A percentile compares a stretch with the other conserved stretches of the same genome.
phyloP scores from a whole-genome alignment of 257 asterid genomes.

The Plantago major region DNA sequence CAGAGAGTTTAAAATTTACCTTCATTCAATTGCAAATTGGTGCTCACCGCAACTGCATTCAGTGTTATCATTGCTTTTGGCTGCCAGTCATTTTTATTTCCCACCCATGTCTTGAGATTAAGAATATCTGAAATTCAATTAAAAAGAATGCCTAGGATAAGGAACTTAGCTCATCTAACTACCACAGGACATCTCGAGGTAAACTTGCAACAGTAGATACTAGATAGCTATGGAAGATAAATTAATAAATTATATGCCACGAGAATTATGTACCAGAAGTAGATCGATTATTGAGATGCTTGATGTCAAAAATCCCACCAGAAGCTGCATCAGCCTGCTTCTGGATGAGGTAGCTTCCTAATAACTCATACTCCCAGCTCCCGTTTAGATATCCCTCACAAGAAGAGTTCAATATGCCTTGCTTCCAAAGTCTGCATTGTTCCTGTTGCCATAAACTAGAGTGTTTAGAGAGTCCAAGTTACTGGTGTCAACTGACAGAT shows the following conservation, averaged over 20 bases:
- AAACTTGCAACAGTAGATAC: background rate
- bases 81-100: slow-evolving; percentile 71
- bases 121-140: slow-evolving; percentile 51
- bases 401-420: slow-evolving; percentile 85
- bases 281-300: slow-evolving; percentile 63
- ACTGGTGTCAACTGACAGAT: too few relatives aligned
- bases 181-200: background rate
- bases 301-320: slow-evolving; percentile 75
- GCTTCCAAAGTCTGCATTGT: slow-evolving; percentile 96
- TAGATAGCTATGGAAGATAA: background rate
- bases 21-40: slow-evolving; percentile 86
- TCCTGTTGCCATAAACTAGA: slow-evolving; percentile 40
- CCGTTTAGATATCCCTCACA: slow-evolving; percentile 64
- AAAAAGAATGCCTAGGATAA: slow-evolving; percentile 13
- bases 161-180: background rate
- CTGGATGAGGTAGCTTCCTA: slow-evolving; percentile 55
- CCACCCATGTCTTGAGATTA: slow-evolving; percentile 76
- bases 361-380: slow-evolving; percentile 67
- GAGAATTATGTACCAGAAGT: slow-evolving; percentile 47
- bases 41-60: slow-evolving; percentile 79
- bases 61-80: slow-evolving; percentile 75
- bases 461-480: too few relatives aligned
- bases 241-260: background rate
- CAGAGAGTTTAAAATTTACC: slow-evolving; percentile 36
- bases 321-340: slow-evolving; percentile 64